Percentiles rank a stretch among this genome's conserved stretches.
These are phyloP conservation scores for Aspergillus amoenus DNA, from an alignment of 2,329 filamentous ascomycete genomes.

Conservation along the genomic window DNA sequence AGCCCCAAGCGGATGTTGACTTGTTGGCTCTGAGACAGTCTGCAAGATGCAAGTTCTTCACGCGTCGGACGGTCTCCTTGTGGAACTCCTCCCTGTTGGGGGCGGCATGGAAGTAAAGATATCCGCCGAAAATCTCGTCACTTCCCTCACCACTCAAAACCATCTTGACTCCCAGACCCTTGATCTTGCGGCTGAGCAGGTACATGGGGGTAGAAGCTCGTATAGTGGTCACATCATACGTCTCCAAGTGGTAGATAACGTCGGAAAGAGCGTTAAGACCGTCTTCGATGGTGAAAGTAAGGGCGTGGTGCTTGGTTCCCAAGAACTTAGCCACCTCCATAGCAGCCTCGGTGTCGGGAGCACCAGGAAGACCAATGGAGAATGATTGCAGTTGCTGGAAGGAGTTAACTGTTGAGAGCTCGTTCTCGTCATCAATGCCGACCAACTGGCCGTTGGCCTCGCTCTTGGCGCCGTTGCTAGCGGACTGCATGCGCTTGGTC, in stretches of 20 bases:
- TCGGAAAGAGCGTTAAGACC: slow-evolving; percentile 95
- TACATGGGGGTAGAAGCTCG: slow-evolving; percentile 99
- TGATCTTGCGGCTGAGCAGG: slow-evolving; percentile 95
- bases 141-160: slow-evolving; percentile 94
- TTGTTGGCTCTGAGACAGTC: slow-evolving; percentile 99
- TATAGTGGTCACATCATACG: slow-evolving; percentile 97
- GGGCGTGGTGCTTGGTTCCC: slow-evolving; percentile 95
- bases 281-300: slow-evolving; percentile 97
- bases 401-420: slow-evolving; percentile 84
- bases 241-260: slow-evolving; percentile 97
- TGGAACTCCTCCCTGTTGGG: slow-evolving; percentile 92
- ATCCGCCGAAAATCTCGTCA: slow-evolving; percentile 97
- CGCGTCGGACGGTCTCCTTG: slow-evolving; percentile 86
- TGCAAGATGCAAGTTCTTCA: slow-evolving; percentile 95
- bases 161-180: slow-evolving; percentile 99
- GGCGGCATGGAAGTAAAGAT: slow-evolving; percentile 96
- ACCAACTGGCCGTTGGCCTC: slow-evolving; percentile 64
- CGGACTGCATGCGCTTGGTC: slow-evolving; percentile 72
- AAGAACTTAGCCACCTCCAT: slow-evolving; percentile 93
- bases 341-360: slow-evolving; percentile 89
- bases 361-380: slow-evolving; percentile 91
- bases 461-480: slow-evolving; percentile 46
- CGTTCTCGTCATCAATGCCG: slow-evolving; percentile 90
- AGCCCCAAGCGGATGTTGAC: slow-evolving; percentile 95
- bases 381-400: slow-evolving; percentile 97